Evolutionary conservation across 257 asterid species (phyloP).

Genomic region (Paraleonurus japonicus): DNA sequence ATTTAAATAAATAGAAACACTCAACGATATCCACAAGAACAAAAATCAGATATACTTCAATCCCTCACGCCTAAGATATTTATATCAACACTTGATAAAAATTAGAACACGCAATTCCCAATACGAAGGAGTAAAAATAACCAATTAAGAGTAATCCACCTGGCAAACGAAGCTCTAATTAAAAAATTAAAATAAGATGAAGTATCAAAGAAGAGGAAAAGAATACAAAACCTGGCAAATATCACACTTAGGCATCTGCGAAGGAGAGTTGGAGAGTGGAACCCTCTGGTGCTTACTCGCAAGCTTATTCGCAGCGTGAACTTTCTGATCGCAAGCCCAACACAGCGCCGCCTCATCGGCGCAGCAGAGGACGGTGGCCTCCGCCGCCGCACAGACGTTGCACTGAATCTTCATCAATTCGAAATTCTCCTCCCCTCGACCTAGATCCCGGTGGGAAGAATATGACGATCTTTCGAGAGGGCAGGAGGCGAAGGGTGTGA

Average conservation of each 20-base stretch:
- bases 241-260: constrained; percentile 82
- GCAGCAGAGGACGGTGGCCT: constrained; percentile 76
- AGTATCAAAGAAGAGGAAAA: background rate
- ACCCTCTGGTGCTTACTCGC: constrained; percentile 80
- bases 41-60: background rate
- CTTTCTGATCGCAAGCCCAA: constrained; percentile 62
- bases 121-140: background rate
- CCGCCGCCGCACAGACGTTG: constrained; percentile 75
- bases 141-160: too few species aligned
- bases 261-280: constrained; percentile 50
- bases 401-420: constrained; percentile 84
- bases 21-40: background rate
- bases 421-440: too few species aligned
- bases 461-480: background rate
- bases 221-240: constrained; percentile 64
- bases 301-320: constrained; percentile 79
- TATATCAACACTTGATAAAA: background rate
- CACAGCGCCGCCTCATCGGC: constrained; percentile 94
- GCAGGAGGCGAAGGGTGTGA: background rate
- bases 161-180: too few species aligned
- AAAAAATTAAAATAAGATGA: too few species aligned
- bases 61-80: background rate
- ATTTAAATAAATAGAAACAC: too few species aligned
- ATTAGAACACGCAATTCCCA: background rate
- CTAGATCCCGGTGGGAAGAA: too few species aligned